Conservation (phyloP, 129 eudicot genomes). For the Centaurea solstitialis region DNA sequence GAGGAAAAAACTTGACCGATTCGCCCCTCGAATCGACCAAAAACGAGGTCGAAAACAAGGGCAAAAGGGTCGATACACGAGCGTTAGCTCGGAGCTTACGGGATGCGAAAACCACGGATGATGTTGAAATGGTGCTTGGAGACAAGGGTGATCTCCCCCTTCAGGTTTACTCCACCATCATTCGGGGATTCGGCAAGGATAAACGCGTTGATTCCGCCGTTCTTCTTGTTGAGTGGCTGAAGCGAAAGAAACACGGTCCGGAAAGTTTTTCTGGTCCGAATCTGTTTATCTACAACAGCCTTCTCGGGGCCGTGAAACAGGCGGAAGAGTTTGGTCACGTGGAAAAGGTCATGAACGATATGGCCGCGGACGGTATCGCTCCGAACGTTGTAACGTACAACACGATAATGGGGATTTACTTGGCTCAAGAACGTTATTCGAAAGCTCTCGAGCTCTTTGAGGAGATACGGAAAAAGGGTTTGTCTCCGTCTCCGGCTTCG, state of each 20-base stretch:
- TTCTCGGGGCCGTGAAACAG: conserved; percentile 75
- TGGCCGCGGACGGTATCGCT: conserved; percentile 54
- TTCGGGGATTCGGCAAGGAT: conserved; percentile 78
- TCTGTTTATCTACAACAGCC: conserved; percentile 67
- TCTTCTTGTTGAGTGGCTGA: conserved; percentile 83
- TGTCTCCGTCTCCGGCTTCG: conserved; percentile 79
- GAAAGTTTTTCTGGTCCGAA: conserved; percentile 48
- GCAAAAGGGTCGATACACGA: conserved; percentile 53
- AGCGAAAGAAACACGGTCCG: conserved; percentile 40
- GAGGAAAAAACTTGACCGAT: conserved; percentile 1
- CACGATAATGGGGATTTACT: conserved; percentile 75
- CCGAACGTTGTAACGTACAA: conserved; percentile 88
- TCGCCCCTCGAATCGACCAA: conserved; percentile 8
- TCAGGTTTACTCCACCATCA: conserved; percentile 68
- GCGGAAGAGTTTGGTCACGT: conserved; percentile 45
- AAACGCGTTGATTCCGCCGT: conserved; percentile 60
- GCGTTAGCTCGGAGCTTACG: conserved; percentile 49
- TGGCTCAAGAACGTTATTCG: conserved; percentile 62
- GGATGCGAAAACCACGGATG: conserved; percentile 64
- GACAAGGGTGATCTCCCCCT: conserved; percentile 65
- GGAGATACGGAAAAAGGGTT: conserved; percentile 60
- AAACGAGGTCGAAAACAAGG: conserved; percentile 28
- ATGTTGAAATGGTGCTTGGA: conserved; percentile 65
- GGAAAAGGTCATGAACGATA: conserved; percentile 58
- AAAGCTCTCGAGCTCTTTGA: conserved; percentile 72